Evolutionary conservation across 768 basidiomycete species (phyloP).

Genomic region (Gelatoporia subvermispora): DNA sequence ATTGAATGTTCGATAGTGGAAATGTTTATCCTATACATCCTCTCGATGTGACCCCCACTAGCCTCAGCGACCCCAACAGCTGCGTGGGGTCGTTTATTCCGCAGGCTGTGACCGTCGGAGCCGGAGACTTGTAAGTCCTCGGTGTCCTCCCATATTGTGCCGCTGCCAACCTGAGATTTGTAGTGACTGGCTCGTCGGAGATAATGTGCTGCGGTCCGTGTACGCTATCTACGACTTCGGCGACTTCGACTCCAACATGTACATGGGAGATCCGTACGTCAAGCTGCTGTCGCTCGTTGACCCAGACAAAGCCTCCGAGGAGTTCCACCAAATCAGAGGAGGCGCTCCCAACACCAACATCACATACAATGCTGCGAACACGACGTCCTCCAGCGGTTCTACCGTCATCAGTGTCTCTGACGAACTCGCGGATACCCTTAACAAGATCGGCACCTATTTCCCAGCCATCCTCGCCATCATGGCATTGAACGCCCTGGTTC

Average conservation of each 20-base stretch:
- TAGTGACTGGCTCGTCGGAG: conserved; percentile 82
- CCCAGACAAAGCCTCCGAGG: conserved; percentile 62
- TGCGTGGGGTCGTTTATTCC: conserved; percentile 80
- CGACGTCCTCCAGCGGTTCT: conserved; percentile 30
- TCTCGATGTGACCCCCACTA: conserved; percentile 60
- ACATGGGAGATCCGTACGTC: conserved; percentile 75
- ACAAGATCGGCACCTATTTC: conserved; percentile 58
- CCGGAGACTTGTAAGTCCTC: conserved; percentile 58
- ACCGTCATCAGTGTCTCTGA: conserved; percentile 49
- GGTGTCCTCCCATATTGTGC: conserved; percentile 1
- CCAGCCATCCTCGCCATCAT: conserved; percentile 74
- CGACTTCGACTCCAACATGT: conserved; percentile 59
- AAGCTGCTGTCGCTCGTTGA: conserved; percentile 67
- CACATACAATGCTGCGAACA: conserved; percentile 50
- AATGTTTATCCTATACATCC: conserved; percentile 76
- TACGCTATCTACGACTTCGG: conserved; percentile 86
- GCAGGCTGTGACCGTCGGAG: conserved; percentile 47
- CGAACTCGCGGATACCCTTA: conserved; percentile 53
- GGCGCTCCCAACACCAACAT: conserved; percentile 61
- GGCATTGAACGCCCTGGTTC: conserved; percentile 70
- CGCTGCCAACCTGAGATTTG: background rate
- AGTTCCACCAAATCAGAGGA: conserved; percentile 67
- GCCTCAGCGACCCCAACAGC: conserved; percentile 36
- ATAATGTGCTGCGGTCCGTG: conserved; percentile 77
- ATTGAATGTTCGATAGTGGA: conserved; percentile 38